Conservation (phyloP, 495 filamentous ascomycete species). For the Penicillium turbatum region DNA sequence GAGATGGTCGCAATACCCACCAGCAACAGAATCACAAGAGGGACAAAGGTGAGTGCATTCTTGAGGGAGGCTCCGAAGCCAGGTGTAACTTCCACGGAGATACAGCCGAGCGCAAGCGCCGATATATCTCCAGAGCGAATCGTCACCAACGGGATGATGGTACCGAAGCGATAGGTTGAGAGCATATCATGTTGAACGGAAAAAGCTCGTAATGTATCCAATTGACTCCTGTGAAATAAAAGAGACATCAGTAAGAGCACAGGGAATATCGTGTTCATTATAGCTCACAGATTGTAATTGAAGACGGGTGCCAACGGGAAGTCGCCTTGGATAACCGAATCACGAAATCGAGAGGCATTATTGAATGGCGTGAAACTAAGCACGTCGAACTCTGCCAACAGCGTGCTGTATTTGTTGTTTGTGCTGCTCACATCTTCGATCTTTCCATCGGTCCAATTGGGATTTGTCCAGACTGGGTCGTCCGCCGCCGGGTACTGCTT, state of each 20-base stretch:
- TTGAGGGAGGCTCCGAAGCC: slow-evolving; percentile 62
- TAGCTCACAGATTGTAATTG: slow-evolving; percentile 51
- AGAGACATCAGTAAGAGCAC: background rate
- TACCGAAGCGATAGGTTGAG: slow-evolving; percentile 79
- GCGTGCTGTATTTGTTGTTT: slow-evolving; percentile 62
- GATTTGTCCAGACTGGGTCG: slow-evolving; percentile 49
- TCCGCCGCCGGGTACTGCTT: slow-evolving; percentile 48
- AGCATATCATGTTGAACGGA: slow-evolving; percentile 71
- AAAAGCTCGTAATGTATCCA: slow-evolving; percentile 61
- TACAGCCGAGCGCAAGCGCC: slow-evolving; percentile 66
- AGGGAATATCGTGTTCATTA: background rate
- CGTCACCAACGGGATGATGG: slow-evolving; percentile 63
- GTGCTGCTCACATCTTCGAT: slow-evolving; percentile 55
- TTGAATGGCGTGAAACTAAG: slow-evolving; percentile 67
- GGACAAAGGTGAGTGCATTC: slow-evolving; percentile 70
- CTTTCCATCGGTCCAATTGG: slow-evolving; percentile 65
- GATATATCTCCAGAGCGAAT: slow-evolving; percentile 68
- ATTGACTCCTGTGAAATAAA: slow-evolving; percentile 39
- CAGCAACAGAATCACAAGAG: slow-evolving; percentile 69
- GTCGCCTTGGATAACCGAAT: slow-evolving; percentile 50
- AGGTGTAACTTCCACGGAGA: slow-evolving; percentile 77
- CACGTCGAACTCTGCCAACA: slow-evolving; percentile 63
- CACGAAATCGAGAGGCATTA: slow-evolving; percentile 57
- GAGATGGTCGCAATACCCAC: slow-evolving; percentile 77
- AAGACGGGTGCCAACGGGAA: slow-evolving; percentile 80